Conservation (phyloP, 2,329 filamentous ascomycete genomes). For the Penicillium oxalicum region DNA sequence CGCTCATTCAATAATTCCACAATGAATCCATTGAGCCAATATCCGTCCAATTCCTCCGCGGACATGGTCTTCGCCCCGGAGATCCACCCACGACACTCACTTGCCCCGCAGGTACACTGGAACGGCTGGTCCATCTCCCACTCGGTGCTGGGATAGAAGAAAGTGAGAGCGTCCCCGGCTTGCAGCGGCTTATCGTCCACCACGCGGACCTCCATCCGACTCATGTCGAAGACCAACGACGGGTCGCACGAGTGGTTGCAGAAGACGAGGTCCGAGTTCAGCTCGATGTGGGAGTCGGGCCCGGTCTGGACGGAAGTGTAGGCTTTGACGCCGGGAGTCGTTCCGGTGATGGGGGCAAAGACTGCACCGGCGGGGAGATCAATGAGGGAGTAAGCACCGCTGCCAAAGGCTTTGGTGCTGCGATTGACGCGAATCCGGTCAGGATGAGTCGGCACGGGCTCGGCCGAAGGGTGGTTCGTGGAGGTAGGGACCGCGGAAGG, state of each 20-base stretch:
- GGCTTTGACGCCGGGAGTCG: constrained; percentile 41
- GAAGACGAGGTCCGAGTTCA: constrained; percentile 53
- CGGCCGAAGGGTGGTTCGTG: constrained; percentile 5
- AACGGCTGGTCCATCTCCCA: constrained; percentile 47
- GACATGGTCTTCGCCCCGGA: constrained; percentile 37
- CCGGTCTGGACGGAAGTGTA: constrained; percentile 51
- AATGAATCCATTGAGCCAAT: constrained; percentile 44
- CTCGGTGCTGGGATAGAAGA: constrained; percentile 47
- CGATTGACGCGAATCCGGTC: constrained; percentile 24
- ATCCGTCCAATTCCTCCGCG: constrained; percentile 27
- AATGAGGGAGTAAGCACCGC: constrained; percentile 44
- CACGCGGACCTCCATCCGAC: constrained; percentile 36
- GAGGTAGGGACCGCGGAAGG: constrained; percentile 17
- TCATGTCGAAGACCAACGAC: constrained; percentile 50
- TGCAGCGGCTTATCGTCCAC: constrained; percentile 35
- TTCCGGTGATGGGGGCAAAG: constrained; percentile 43
- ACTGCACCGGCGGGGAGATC: constrained; percentile 47
- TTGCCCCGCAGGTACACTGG: constrained; percentile 39
- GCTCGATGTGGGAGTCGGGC: constrained; percentile 47
- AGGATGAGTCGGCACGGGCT: constrained; percentile 24
- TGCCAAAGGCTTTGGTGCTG: constrained; percentile 31
- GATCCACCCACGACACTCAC: constrained; percentile 36
- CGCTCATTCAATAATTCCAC: constrained; percentile 22
- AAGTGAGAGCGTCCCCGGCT: constrained; percentile 40
- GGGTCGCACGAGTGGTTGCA: constrained; percentile 54